Evolutionary conservation across 345 rosid species (phyloP).

Genomic region (Eutrema japonicum): DNA sequence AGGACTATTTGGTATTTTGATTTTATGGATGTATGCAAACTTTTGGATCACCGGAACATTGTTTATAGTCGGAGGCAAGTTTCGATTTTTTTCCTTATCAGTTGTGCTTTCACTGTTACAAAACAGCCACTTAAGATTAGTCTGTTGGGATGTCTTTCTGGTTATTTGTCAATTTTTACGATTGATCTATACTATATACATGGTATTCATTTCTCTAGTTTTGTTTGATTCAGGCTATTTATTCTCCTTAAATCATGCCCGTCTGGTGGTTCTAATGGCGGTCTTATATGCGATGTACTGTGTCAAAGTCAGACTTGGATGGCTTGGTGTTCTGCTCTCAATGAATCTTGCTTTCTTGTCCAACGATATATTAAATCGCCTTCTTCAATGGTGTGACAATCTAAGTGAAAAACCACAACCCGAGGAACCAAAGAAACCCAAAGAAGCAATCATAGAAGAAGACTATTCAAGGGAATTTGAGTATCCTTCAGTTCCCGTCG

Average conservation of each 20-base stretch:
- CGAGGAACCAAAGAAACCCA: conserved; percentile 68
- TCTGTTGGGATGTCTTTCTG: conserved; percentile 12
- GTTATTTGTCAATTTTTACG: neutral
- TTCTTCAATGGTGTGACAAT: conserved; percentile 86
- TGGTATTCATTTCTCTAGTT: conserved; percentile 31
- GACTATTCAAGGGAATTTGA: conserved; percentile 65
- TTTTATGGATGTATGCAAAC: conserved; percentile 98
- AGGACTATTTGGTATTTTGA: conserved; percentile 80
- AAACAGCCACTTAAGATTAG: conserved; percentile 1
- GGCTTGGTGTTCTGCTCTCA: conserved; percentile 87
- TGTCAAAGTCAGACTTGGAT: conserved; percentile 91
- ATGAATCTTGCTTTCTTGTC: conserved; percentile 89
- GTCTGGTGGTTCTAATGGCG: conserved; percentile 80
- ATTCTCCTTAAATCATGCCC: conserved; percentile 90
- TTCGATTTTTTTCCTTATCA: neutral
- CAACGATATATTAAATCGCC: conserved; percentile 70
- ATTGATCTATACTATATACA: neutral
- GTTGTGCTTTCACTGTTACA: neutral
- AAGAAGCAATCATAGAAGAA: conserved; percentile 62
- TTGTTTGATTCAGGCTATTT: conserved; percentile 73
- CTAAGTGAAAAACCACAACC: conserved; percentile 55
- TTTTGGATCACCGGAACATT: conserved; percentile 95
- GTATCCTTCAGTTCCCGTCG: conserved; percentile 55
- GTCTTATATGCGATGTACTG: conserved; percentile 70
- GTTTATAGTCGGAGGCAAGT: conserved; percentile 94